phyloP scores from a whole-genome alignment of 1,139 yeast species.

The Yamadazyma spencermartinsiae region DNA sequence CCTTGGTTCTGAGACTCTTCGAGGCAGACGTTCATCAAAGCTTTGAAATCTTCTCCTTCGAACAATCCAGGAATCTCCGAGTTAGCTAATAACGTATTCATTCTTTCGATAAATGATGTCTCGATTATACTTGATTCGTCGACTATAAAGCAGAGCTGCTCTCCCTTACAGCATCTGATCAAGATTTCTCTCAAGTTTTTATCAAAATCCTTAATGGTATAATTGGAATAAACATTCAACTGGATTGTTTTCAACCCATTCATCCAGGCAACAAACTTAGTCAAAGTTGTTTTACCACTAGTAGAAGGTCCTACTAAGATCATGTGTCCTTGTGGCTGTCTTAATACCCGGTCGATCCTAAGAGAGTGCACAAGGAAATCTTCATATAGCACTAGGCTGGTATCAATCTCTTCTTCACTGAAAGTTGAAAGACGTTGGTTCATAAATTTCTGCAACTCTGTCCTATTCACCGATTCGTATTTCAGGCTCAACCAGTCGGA shows the following conservation, averaged over 20 bases:
- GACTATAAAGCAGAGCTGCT: conserved; percentile 68
- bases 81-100: conserved; percentile 90
- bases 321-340: conserved; percentile 88
- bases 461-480: conserved; percentile 57
- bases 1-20: conserved; percentile 66
- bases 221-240: conserved; percentile 57
- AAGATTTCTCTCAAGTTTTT: conserved; percentile 57
- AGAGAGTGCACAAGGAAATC: conserved; percentile 75
- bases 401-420: conserved; percentile 73
- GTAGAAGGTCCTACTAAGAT: conserved; percentile 85
- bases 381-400: conserved; percentile 62
- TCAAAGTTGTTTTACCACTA: conserved; percentile 76
- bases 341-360: conserved; percentile 77
- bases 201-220: conserved; percentile 67
- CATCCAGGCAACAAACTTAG: conserved; percentile 89
- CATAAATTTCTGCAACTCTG: conserved; percentile 55
- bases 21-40: conserved; percentile 56
- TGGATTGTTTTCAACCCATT: conserved; percentile 70
- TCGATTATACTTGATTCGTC: conserved; percentile 82
- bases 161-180: conserved; percentile 49
- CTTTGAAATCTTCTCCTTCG: conserved; percentile 66
- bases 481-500: conserved; percentile 74
- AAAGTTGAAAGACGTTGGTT: conserved; percentile 67
- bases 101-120: conserved; percentile 80
- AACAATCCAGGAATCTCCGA: conserved; percentile 92